These are phyloP conservation scores for Pecoramyces ruminantium DNA, from an alignment of 192 early-diverging fungal genomes.

Conservation along the genomic window DNA sequence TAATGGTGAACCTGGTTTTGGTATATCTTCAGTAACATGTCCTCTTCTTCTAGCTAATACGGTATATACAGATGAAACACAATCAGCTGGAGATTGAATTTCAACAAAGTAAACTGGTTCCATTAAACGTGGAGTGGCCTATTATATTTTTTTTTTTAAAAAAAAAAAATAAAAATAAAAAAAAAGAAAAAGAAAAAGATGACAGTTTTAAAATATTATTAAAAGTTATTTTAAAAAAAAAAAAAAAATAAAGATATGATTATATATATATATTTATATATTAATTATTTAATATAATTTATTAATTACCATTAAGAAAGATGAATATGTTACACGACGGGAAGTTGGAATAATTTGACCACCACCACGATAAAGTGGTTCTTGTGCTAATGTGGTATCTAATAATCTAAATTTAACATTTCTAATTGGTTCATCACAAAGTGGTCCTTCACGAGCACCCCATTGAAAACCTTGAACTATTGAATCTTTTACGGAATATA, in stretches of 20 bases:
- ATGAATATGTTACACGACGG: slow-evolving; percentile 89
- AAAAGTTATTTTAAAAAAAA: too few species aligned
- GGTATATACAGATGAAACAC: slow-evolving; percentile 85
- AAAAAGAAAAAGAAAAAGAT: background rate
- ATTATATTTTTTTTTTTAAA: background rate
- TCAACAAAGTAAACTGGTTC: slow-evolving; percentile 94
- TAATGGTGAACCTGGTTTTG: slow-evolving; percentile 85
- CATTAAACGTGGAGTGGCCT: slow-evolving; percentile 90
- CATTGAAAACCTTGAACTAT: slow-evolving; percentile 95
- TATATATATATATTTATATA: background rate
- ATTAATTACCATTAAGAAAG: slow-evolving; percentile 65
- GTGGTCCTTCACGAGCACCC: slow-evolving; percentile 87
- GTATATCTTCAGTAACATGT: slow-evolving; percentile 85
- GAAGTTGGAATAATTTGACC: slow-evolving; percentile 95
- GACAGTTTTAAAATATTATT: too few species aligned
- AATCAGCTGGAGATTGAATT: slow-evolving; percentile 91
- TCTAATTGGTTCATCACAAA: slow-evolving; percentile 94
- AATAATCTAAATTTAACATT: slow-evolving; percentile 90
- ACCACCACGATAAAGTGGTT: slow-evolving; percentile 80
- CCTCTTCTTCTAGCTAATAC: slow-evolving; percentile 81
- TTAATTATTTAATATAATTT: background rate
- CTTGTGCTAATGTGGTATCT: slow-evolving; percentile 61
- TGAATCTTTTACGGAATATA: slow-evolving; percentile 63
- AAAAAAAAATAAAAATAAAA: too few species aligned
- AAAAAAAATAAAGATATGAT: too few species aligned